Evolutionary conservation across 257 asterid species (phyloP), one percentile per base, ranked within the genome.

Genomic region (Thymus mandschuricus): DNA sequence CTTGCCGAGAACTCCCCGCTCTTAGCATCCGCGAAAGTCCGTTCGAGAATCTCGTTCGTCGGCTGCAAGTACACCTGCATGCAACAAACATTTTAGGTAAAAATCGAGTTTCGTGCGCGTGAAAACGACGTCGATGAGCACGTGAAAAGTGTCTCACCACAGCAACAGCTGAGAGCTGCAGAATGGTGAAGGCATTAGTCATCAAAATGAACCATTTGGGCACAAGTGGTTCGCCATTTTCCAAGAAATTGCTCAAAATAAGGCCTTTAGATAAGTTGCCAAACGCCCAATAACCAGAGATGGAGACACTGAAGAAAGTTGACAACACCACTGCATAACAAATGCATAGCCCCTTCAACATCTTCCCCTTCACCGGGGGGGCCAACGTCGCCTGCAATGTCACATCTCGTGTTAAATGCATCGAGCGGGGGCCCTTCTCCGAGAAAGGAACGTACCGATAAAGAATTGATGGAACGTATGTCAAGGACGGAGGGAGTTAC

Each of bases 201-300:
- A 83, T 85, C 33, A 87, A 68, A 70, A 93, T 55, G 78, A 89
- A 87, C 90, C 96, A 87, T 46, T 86, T 85, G 67, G 96, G 96
- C 7, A 91, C 75, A 8, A 89, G 79, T 49, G 90, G 70, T 35
- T 51, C 76, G 68, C 92, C 95, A 34, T 87, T 65, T 8, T 75
- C 70, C 59, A 87, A 51, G 76, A 94, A 94, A 80, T 91, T 94
- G 87, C 71, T 81, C 27, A 91, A 89, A 33, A 94, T 72, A 1
- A 85, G 84, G 64, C 87, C 87, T 5, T 84, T 60, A 10, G 92
- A 85, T 52, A 67, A 48, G 74, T 87, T 94, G 10, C 98, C 96
- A 73, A 94, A 94, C 8, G 97, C 95, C 96, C 96, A 91, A 40
- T 94, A 94, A 8, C 98, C 96, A 33, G 98, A 86, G 79, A 94